A percentile compares a stretch with the other conserved stretches of the same genome.
Conservation (phyloP, 129 eudicot species). For the Tagetes patula region DNA sequence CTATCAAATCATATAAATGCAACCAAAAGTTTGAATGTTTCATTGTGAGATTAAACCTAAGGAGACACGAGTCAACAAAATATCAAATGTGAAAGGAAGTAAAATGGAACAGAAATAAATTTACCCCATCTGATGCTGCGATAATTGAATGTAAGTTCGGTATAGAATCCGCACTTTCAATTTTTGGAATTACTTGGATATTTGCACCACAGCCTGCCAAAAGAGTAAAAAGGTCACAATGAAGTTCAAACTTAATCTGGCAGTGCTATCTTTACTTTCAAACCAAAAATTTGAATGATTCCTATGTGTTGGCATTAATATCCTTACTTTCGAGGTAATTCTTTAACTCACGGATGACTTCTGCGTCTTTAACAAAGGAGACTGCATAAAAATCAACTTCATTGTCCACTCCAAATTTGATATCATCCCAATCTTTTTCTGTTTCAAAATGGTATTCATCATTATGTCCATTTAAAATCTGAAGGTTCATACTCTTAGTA, state of each 20-base stretch:
- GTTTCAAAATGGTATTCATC: constrained; percentile 27
- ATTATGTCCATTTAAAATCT: constrained; percentile 14
- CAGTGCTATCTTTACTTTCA: neutral
- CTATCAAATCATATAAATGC: neutral
- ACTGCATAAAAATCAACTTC: constrained; percentile 94
- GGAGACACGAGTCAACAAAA: constrained; percentile 2
- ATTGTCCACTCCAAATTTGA: constrained; percentile 96
- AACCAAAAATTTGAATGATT: neutral
- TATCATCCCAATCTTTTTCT: constrained; percentile 99
- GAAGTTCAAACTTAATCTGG: constrained; percentile 1
- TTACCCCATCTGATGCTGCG: constrained; percentile 96
- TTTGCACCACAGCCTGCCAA: constrained; percentile 81
- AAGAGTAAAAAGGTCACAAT: constrained; percentile 16
- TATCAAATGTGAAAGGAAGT: neutral
- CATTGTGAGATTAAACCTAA: neutral
- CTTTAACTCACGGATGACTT: constrained; percentile 88
- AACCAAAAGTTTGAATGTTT: constrained; percentile 2
- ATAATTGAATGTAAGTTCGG: constrained; percentile 90
- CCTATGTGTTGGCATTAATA: neutral
- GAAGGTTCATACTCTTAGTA: neutral
- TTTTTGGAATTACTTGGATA: constrained; percentile 89
- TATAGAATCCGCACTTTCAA: constrained; percentile 97
- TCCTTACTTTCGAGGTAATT: constrained; percentile 74
- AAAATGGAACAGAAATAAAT: constrained; percentile 1
- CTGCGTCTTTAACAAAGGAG: constrained; percentile 95